Evolutionary conservation across 2,329 filamentous ascomycete genomes (phyloP).

Genomic region (Aspergillus texensis): DNA sequence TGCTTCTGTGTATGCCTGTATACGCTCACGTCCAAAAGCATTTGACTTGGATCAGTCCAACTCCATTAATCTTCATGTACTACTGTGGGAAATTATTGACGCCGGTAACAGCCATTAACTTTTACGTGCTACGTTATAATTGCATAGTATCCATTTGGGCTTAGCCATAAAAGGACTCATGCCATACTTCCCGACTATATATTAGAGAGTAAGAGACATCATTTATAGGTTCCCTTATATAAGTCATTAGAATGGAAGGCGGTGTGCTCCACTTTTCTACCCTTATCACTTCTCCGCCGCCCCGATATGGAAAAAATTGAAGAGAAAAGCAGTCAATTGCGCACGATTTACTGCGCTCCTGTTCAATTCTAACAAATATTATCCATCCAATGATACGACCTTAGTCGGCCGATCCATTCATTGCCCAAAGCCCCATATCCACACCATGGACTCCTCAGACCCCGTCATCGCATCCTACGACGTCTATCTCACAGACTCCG

Average conservation of each 20-base stretch:
- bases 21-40: neutral
- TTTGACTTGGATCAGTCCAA: neutral
- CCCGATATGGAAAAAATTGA: neutral
- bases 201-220: neutral
- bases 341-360: neutral
- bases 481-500: constrained; percentile 78
- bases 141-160: neutral
- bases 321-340: neutral
- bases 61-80: neutral
- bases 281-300: neutral
- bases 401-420: neutral
- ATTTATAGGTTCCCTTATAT: neutral
- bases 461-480: constrained; percentile 76
- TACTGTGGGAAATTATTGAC: neutral
- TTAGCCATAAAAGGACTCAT: neutral
- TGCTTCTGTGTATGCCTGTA: neutral
- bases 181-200: too few species aligned
- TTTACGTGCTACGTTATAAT: neutral
- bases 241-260: neutral
- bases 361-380: neutral
- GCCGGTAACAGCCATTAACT: neutral
- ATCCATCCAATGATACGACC: neutral
- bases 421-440: neutral
- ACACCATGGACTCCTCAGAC: constrained; percentile 45
- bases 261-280: neutral